Conservation (phyloP, 805 yeast genomes). For the Vanderwaltozyma verrucispora region DNA sequence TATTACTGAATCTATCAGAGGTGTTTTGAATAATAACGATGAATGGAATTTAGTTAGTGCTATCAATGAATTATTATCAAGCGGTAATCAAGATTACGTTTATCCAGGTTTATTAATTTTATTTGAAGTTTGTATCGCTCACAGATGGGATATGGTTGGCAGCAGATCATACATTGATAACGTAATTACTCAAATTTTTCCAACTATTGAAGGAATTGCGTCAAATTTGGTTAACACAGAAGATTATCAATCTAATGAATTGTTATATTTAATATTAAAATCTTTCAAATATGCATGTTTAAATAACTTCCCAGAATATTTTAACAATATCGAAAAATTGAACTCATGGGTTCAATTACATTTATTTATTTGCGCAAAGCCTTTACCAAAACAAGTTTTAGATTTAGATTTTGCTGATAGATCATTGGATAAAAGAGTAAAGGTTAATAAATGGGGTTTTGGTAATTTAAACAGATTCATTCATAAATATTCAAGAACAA, state of each 20-base stretch:
- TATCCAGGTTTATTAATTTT: constrained; percentile 49
- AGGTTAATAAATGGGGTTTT: constrained; percentile 81
- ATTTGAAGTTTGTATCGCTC: constrained; percentile 43
- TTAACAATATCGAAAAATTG: constrained; percentile 30
- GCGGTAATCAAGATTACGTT: constrained; percentile 31
- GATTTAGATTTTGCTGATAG: constrained; percentile 40
- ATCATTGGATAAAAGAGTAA: constrained; percentile 41
- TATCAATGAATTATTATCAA: constrained; percentile 29
- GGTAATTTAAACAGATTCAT: constrained; percentile 66
- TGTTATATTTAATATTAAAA: constrained; percentile 55
- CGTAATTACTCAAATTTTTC: constrained; percentile 41
- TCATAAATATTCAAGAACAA: constrained; percentile 47
- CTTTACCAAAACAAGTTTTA: constrained; percentile 42
- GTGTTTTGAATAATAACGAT: constrained; percentile 38
- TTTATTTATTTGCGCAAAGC: constrained; percentile 45
- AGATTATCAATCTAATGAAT: constrained; percentile 31
- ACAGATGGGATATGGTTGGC: constrained; percentile 45
- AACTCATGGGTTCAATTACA: constrained; percentile 60
- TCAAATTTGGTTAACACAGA: constrained; percentile 25
- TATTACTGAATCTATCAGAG: constrained; percentile 45
- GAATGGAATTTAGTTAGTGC: constrained; percentile 29
- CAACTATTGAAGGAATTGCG: constrained; percentile 46
- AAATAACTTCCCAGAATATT: constrained; percentile 47
- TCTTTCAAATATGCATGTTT: constrained; percentile 53
- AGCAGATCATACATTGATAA: constrained; percentile 38